Evolutionary conservation across 257 asterid species (phyloP), one percentile per base, ranked within the genome.

Genomic region (Solanum piurae): DNA sequence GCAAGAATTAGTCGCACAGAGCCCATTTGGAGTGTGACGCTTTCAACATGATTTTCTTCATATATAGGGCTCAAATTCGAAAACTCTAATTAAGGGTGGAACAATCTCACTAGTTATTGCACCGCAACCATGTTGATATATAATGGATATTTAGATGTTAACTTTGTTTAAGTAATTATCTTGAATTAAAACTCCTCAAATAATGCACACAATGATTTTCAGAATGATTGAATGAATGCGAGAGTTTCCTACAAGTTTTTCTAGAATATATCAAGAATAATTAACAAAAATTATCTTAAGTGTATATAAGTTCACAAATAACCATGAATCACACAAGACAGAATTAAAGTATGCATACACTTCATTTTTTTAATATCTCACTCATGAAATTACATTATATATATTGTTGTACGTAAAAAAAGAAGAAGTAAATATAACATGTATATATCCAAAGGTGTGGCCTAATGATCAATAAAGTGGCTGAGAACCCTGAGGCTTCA

Each of bases 41-140:
- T 46, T 46, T 0, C 58, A 12, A 13, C 20, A 46, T 12, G 20
- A 44, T 4, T 44, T 44, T 44, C 14, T 11, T 4, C 14, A 42
- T 42, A 14, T 1, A 5, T 49, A 16, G 1, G 9, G 3, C 0
- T 49, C 23, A 0, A 52, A 55, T 55, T 0, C 0, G 0, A 55
- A 6, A 55, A 0, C 0, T 55, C 4, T 55, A 16, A 52, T 52
- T 52, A 52, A 52, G 9, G 0, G 62, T 52, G 4, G 1, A 52
- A 16, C 1, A 52, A 14, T 52, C 0, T 16, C 9, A 46, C 55
- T 12, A 44, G 55, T 12, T 44, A 44, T 44, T 46, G 18, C 18
- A 46, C 55, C 6, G 16, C 55, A 44, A 46, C 6, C 55, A 46
- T 46, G 55, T 46, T 46, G 55, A 46, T 46, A 46, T 18, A 52